Conservation (phyloP, 129 eudicot genomes). For the Erigeron canadensis region DNA sequence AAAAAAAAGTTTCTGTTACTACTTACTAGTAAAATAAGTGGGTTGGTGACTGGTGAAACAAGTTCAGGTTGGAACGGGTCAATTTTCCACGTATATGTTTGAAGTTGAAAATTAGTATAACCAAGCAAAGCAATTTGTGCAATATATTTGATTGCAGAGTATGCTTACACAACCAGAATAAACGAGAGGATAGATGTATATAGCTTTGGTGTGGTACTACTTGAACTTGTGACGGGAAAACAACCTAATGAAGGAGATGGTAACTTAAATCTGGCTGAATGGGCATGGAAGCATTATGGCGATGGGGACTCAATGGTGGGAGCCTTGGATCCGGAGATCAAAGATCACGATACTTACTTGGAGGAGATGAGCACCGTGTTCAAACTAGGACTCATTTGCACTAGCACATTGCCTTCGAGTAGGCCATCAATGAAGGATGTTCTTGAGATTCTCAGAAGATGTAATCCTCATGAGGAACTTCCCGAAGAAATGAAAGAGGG, state of each 20-base stretch:
- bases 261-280: slow-evolving; percentile 61
- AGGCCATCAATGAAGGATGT: slow-evolving; percentile 88
- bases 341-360: slow-evolving; percentile 36
- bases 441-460: slow-evolving; percentile 55
- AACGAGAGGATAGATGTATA: slow-evolving; percentile 75
- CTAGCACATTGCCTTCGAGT: slow-evolving; percentile 60
- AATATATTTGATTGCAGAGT: slow-evolving; percentile 46
- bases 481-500: slow-evolving; percentile 44
- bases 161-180: slow-evolving; percentile 63
- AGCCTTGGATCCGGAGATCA: slow-evolving; percentile 54
- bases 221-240: slow-evolving; percentile 80
- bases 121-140: background rate
- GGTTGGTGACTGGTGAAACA: background rate
- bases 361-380: slow-evolving; percentile 60
- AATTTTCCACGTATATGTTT: background rate
- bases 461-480: slow-evolving; percentile 25
- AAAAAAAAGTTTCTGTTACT: too few species aligned
- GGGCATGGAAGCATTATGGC: slow-evolving; percentile 79
- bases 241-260: slow-evolving; percentile 61
- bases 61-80: background rate
- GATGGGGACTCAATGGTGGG: slow-evolving; percentile 53
- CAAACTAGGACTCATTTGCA: slow-evolving; percentile 74
- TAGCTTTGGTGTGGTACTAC: slow-evolving; percentile 82
- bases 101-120: background rate
- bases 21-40: background rate